Evolutionary conservation across 2,329 filamentous ascomycete species (phyloP).

Genomic region (Fusarium robinianum): DNA sequence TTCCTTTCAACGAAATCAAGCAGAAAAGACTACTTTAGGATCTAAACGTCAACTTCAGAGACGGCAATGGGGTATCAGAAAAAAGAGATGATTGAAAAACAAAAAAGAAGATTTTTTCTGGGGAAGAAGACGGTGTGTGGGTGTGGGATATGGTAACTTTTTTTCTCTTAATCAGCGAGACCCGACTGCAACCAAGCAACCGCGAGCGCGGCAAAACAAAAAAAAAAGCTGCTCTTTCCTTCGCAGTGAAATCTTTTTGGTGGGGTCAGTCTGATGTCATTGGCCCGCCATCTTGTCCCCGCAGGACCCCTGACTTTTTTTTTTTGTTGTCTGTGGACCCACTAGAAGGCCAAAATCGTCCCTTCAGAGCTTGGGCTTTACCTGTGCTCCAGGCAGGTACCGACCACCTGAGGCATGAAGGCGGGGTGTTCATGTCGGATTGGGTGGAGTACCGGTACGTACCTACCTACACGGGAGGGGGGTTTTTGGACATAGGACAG

Average conservation of each 20-base stretch:
- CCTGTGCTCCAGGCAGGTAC: too few relatives aligned
- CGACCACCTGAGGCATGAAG: too few relatives aligned
- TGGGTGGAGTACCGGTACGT: too few relatives aligned
- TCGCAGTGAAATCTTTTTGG: constrained; percentile 37
- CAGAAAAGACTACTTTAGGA: constrained; percentile 6
- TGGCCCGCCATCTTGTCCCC: constrained; percentile 26
- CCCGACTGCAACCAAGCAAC: neutral
- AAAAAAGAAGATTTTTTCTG: constrained; percentile 5
- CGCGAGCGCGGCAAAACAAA: constrained; percentile 1
- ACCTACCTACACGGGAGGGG: too few relatives aligned
- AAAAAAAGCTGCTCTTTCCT: constrained; percentile 19
- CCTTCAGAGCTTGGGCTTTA: constrained; percentile 16
- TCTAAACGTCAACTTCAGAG: constrained; percentile 9
- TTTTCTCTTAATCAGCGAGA: constrained; percentile 20
- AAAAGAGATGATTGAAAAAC: constrained; percentile 8
- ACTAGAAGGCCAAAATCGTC: constrained; percentile 7
- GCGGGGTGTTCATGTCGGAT: too few relatives aligned
- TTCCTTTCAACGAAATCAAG: neutral
- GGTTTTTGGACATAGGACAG: too few relatives aligned
- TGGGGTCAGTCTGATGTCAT: constrained; percentile 39
- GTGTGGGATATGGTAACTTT: constrained; percentile 15
- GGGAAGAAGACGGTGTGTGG: constrained; percentile 9
- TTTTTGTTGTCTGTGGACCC: constrained; percentile 16
- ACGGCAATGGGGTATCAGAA: constrained; percentile 19
- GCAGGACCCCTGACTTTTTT: constrained; percentile 30